Evolutionary conservation across 2,329 filamentous ascomycete genomes (phyloP), one percentile per base, ranked within the genome.

Genomic region (Alternaria solani): DNA sequence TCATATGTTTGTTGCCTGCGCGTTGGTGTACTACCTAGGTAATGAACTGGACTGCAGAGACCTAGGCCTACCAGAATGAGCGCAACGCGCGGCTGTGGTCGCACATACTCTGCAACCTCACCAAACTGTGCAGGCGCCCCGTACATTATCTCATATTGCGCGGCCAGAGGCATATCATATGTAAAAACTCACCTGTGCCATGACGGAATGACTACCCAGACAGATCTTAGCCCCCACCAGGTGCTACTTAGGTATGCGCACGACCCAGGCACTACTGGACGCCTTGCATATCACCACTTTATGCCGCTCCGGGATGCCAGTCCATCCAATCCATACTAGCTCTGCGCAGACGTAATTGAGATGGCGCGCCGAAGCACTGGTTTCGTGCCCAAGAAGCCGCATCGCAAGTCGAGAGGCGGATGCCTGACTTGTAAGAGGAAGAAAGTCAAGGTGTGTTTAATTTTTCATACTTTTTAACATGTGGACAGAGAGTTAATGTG

Each of bases 371-470:
- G 67, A 41, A 74, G 57, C 38, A 49, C 68, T 36, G 72, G 71
- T 0, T 77, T 76, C 38, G 64, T 77, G 36, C 70, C 62, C n/a
- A 77, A 77, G 58, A 69, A 69, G 47, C 63, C 75, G 7, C 75
- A 77, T 47, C 66, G 62, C 47, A 77, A 77, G 56, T 76, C 74
- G 11, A 61, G 73, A 51, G 65, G 65, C 41, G 75, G 75, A 3
- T 77, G 74, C 51, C 38, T 63, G 3, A 75, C 67, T 8, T 77
- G 75, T 57, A 77, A 76, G 54, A 64, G 63, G 18, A 77, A 75
- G 64, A 77, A 75, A 57, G 71, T 76, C 9, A 77, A 77, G 68
- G 75, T 76, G 63, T 38, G 46, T 25, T 32, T 38, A 16, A 28
- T 30, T 20, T 1, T 1, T 11, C 1, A 42, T 8, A 12, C 5